Percentiles rank a stretch among this genome's conserved stretches.
Evolutionary conservation across 169 alveolate species (phyloP).

Genomic region (Plasmodium gaboni): DNA sequence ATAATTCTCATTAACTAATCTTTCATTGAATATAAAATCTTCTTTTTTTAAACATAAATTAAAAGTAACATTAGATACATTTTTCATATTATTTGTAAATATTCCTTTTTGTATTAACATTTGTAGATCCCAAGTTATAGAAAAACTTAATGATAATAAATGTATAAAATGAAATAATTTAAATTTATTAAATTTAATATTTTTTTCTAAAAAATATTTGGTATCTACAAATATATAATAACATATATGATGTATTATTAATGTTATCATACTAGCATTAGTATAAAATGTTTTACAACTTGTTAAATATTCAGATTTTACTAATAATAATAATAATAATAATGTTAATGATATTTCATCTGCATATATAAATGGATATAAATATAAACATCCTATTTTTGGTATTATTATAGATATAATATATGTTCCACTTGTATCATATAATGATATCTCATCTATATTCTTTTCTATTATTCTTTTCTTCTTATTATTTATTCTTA

Average conservation of each 20-base stretch:
- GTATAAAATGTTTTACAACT: constrained; percentile 65
- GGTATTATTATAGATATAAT: constrained; percentile 56
- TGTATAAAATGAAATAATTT: constrained; percentile 74
- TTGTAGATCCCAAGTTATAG: constrained; percentile 70
- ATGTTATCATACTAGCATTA: constrained; percentile 70
- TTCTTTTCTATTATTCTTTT: constrained; percentile 65
- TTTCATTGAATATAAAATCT: constrained; percentile 35
- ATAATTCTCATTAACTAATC: constrained; percentile 29
- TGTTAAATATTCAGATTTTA: constrained; percentile 37
- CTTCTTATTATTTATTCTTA: constrained; percentile 75
- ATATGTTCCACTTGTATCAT: constrained; percentile 59
- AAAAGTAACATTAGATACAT: constrained; percentile 17
- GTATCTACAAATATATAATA: constrained; percentile 75
- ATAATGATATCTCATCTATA: constrained; percentile 50
- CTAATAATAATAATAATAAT: constrained; percentile 31
- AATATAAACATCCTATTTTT: constrained; percentile 51
- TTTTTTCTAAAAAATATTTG: constrained; percentile 47
- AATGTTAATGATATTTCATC: constrained; percentile 67
- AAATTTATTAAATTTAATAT: constrained; percentile 58
- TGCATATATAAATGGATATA: constrained; percentile 70
- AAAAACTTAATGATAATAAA: constrained; percentile 54
- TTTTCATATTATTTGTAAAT: constrained; percentile 67
- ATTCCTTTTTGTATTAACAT: constrained; percentile 60
- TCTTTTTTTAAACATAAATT: constrained; percentile 54
- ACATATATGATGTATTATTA: constrained; percentile 72